Evolutionary conservation across 495 filamentous ascomycete genomes (phyloP).

Genomic region (Trichoderma parareesei): DNA sequence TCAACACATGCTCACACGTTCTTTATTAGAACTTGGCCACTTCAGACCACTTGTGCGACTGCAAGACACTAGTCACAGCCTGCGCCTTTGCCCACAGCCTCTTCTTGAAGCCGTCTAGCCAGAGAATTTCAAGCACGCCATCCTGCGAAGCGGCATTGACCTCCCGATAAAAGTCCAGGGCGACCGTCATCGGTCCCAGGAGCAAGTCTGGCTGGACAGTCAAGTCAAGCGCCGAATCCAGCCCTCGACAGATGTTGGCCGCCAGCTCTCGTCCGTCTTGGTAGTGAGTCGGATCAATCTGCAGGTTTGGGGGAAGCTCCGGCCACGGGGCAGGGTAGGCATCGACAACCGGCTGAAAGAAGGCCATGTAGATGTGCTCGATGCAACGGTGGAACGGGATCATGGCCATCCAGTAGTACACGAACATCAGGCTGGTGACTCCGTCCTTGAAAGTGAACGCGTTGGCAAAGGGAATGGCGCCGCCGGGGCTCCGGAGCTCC

Average conservation of each 20-base stretch:
- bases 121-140: constrained; percentile 30
- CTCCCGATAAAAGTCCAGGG: constrained; percentile 25
- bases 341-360: constrained; percentile 28
- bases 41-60: constrained; percentile 12
- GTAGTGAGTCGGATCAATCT: constrained; percentile 21
- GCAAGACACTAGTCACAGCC: constrained; percentile 16
- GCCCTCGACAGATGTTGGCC: constrained; percentile 28
- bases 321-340: constrained; percentile 14
- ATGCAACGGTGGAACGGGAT: constrained; percentile 32
- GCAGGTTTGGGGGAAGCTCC: constrained; percentile 18
- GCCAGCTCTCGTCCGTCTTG: constrained; percentile 25
- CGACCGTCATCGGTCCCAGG: constrained; percentile 25
- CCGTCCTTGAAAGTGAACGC: constrained; percentile 26
- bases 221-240: constrained; percentile 29
- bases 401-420: constrained; percentile 34
- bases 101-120: constrained; percentile 32
- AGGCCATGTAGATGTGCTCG: constrained; percentile 26
- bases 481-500: constrained; percentile 9
- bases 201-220: constrained; percentile 35
- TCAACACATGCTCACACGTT: neutral
- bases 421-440: constrained; percentile 26
- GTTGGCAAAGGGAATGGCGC: constrained; percentile 29
- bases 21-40: constrained; percentile 12
- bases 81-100: constrained; percentile 20
- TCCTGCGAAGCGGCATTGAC: constrained; percentile 18